Percentiles rank a stretch among this genome's conserved stretches.
These are phyloP conservation scores for Cunninghamia lanceolata DNA, from an alignment of 75 land plant genomes.

Conservation along the genomic window DNA sequence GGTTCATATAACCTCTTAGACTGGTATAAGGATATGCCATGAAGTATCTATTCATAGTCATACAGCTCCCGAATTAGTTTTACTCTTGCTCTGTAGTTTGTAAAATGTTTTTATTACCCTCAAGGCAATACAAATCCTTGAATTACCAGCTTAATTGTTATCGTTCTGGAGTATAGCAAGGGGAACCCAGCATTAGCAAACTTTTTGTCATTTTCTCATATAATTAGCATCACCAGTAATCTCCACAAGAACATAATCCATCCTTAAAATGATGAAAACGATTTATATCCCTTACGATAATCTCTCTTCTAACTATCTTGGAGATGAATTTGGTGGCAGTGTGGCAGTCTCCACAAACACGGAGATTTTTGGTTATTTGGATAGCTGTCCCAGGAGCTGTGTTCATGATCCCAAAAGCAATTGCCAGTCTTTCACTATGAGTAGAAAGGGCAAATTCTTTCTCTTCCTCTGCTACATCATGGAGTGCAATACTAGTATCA, in stretches of 20 bases:
- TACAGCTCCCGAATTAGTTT: background rate
- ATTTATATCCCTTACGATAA: background rate
- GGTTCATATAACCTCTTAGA: background rate
- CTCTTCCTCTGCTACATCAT: conserved; percentile 1
- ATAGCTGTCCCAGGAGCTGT: background rate
- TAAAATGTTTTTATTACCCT: background rate
- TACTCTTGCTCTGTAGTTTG: background rate
- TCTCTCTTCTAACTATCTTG: conserved; percentile 2
- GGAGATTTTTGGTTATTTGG: background rate
- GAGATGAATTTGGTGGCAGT: conserved; percentile 8
- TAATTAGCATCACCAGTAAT: conserved; percentile 5
- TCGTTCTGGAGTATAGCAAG: background rate
- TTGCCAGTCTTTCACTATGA: conserved; percentile 3
- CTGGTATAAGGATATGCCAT: background rate
- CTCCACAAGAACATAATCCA: conserved; percentile 6
- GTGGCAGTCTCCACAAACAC: conserved; percentile 6
- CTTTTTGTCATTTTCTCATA: background rate
- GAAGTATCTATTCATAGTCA: background rate
- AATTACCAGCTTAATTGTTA: background rate
- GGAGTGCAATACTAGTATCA: background rate
- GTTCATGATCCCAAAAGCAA: background rate
- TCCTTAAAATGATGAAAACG: conserved; percentile 4
- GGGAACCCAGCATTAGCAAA: background rate
- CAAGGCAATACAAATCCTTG: background rate
- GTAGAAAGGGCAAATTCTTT: conserved; percentile 1